Evolutionary conservation across 805 yeast genomes (phyloP), one percentile per base, ranked within the genome.

Genomic region (Candida fluviatilis): DNA sequence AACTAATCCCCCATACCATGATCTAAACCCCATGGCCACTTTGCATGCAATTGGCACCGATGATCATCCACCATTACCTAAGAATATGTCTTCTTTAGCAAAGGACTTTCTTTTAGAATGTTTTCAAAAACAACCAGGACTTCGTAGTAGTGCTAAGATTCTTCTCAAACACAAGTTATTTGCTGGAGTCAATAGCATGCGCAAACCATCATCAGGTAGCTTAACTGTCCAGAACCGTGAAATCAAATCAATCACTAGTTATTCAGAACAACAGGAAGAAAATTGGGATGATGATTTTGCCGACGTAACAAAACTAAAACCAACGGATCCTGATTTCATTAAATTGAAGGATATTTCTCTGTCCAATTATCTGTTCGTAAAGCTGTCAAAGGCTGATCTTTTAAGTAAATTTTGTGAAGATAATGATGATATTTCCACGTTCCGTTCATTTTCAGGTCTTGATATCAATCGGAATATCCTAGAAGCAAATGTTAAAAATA

Each of bases 1-100:
- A 0, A 95, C 88, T 0, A 73, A 78, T 35, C 98, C 99, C 0
- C 96, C 97, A 0, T 88, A 87, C 51, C 82, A 82, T 44, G 80
- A 86, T 32, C 64, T 80, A 36, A 79, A 80, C 41, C 82, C 84
- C 7, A 80, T 85, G 80, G 83, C 87, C 1, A 87, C 93, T 0
- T 66, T 87, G 41, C 95, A 84, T 62, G 89, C 93, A 0, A 83
- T 87, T 36, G 95, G 87, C 0, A 76, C 82, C 4, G 87, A 84
- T 36, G 83, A 78, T 13, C 71, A 73, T 39, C 88, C 91, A 2
- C 80, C 82, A 1, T 59, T 85, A 15, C 95, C 95, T 0, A 66
- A 68, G 6, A 59, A 66, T 2, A 53, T 75, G 4, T 58, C 78
- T 0, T 50, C 65, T 0, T 25, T 59, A 43, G 69, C 70, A 5